phyloP scores from a whole-genome alignment of 2,329 filamentous ascomycete species.

The Nothomitra cinnamomea region DNA sequence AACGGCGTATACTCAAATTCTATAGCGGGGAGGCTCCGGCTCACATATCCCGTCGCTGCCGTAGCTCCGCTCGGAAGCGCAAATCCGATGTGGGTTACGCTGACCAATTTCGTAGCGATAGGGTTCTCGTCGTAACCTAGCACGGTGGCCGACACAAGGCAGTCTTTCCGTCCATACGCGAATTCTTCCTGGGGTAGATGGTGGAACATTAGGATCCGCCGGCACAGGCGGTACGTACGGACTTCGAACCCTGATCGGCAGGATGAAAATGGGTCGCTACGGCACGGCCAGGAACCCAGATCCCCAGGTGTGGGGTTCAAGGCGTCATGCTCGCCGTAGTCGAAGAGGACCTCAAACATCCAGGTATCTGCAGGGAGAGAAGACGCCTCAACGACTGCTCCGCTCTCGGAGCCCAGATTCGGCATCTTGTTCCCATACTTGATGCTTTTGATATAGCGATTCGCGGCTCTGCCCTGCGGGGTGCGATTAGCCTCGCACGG shows the following conservation, averaged over 20 bases:
- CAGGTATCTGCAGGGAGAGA: constrained; percentile 9
- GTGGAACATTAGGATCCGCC: constrained; percentile 21
- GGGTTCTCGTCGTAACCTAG: neutral
- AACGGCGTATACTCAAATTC: neutral
- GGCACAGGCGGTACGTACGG: constrained; percentile 17
- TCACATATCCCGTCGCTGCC: neutral
- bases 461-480: neutral
- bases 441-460: neutral
- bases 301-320: constrained; percentile 10
- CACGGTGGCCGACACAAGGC: neutral
- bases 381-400: too few relatives aligned
- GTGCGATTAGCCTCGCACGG: neutral
- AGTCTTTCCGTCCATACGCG: constrained; percentile 8
- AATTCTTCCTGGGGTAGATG: constrained; percentile 15
- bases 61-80: constrained; percentile 2
- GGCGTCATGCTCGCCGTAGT: constrained; percentile 20
- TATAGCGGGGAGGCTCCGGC: neutral
- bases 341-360: constrained; percentile 20
- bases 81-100: neutral
- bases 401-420: too few relatives aligned
- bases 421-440: neutral
- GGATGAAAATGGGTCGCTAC: constrained; percentile 18
- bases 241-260: constrained; percentile 18
- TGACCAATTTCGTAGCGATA: neutral
- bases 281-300: constrained; percentile 10